Percentiles rank a stretch among this genome's conserved stretches.
phyloP scores from a whole-genome alignment of 768 basidiomycete genomes.

The Lactarius hatsudake region DNA sequence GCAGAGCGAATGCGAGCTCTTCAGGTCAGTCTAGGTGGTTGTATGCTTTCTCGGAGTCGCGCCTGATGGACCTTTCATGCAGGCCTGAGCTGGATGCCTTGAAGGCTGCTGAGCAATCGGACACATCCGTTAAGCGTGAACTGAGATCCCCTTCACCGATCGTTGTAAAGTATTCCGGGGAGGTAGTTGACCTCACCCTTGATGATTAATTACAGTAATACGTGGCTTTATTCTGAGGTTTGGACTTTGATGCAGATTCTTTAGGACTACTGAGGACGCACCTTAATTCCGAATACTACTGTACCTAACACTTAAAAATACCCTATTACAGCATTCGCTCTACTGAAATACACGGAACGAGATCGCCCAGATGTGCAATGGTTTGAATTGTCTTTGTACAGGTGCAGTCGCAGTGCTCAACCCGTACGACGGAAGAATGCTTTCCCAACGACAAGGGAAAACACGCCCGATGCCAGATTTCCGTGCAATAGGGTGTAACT shows the following conservation, averaged over 20 bases:
- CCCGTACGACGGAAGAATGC: neutral
- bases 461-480: neutral
- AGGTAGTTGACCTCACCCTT: conserved; percentile 17
- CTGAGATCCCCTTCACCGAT: conserved; percentile 10
- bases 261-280: neutral
- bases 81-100: conserved; percentile 15
- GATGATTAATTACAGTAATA: conserved; percentile 9
- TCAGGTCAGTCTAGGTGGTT: conserved; percentile 6
- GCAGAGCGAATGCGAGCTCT: conserved; percentile 13
- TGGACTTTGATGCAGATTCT: neutral
- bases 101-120: neutral
- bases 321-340: neutral
- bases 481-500: no score
- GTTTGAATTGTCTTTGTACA: neutral
- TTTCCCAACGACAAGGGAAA: neutral
- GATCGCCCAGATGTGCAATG: neutral
- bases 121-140: conserved; percentile 12
- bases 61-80: neutral
- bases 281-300: neutral
- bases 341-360: neutral
- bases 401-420: neutral
- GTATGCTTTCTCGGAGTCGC: neutral
- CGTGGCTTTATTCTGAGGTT: neutral
- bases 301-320: neutral
- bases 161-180: conserved; percentile 2